Base-by-base conservation (phyloP, 1,139 yeast species). In the Blastobotrys apis region DNA sequence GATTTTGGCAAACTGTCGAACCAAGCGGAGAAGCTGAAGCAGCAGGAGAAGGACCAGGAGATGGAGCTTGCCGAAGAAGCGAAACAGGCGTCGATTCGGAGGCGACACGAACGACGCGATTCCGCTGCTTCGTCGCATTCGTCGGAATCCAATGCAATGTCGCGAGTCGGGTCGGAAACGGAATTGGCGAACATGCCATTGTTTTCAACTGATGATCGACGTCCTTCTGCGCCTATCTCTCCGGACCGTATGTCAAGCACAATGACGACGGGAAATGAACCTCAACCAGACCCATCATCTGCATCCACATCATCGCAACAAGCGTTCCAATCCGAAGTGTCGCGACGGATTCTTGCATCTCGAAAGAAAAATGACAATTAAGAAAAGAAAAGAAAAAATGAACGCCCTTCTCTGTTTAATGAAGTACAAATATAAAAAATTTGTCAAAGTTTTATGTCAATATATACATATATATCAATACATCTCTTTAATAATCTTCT, bases 401-500 rank as follows among this genome's bases (percentile, higher is more conserved):
- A 30, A 9, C 13, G 6, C 13, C n/a, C n/a, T n/a, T n/a, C n/a
- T n/a, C n/a, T n/a, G n/a, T n/a, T n/a, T n/a, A n/a, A n/a, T n/a
- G n/a, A n/a, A n/a, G n/a, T n/a, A n/a, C n/a, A n/a, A n/a, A n/a
- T n/a, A n/a, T n/a, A n/a, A n/a, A n/a, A n/a, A n/a, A n/a, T n/a
- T n/a, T n/a, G n/a, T n/a, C 16, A 10, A 10, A 6, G 10, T 23
- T 6, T 9, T 15, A 29, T 29, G n/a, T 6, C n/a, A 12, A 15
- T 9, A 13, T 29, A 29, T 15, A 29, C n/a, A 29, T 29, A 5
- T 29, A 29, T 29, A 29, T 29, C 8, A 9, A 13, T 29, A 29
- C 13, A 10, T 16, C 6, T 10, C 20, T 32, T n/a, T 40, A 45
- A 22, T 67, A 88, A 56, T 90, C 97, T 64, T 92, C 97, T 17